These are phyloP conservation scores for Cordyceps cateniannulata DNA, from an alignment of 2,329 filamentous ascomycete genomes.

Conservation along the genomic window DNA sequence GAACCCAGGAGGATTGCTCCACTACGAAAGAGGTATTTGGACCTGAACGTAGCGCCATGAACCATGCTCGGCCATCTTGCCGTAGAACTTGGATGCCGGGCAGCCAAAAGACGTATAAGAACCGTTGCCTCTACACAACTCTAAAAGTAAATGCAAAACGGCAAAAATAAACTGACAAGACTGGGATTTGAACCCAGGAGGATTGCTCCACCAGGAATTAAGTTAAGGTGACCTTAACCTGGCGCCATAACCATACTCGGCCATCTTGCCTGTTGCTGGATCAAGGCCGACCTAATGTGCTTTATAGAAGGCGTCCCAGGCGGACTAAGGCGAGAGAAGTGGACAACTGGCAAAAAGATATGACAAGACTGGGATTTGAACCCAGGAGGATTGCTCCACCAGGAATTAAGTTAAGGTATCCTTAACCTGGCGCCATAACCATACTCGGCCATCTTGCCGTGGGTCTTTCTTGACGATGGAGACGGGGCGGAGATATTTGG, in stretches of 20 bases:
- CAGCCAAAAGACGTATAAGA: neutral
- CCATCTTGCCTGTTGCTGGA: constrained; percentile 24
- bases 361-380: constrained; percentile 31
- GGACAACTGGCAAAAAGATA: neutral
- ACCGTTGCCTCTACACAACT: neutral
- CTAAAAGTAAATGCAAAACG: neutral
- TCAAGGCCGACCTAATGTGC: no score
- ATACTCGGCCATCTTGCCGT: constrained; percentile 29
- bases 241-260: constrained; percentile 31
- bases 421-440: constrained; percentile 32
- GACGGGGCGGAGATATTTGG: constrained; percentile 4
- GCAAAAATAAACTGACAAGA: constrained; percentile 21
- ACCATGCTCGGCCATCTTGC: constrained; percentile 31
- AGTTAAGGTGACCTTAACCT: constrained; percentile 29
- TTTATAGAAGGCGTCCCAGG: no score
- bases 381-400: constrained; percentile 31
- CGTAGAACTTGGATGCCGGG: neutral
- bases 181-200: constrained; percentile 31
- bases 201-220: constrained; percentile 28
- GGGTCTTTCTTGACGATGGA: constrained; percentile 4
- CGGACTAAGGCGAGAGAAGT: no score
- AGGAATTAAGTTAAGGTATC: constrained; percentile 25
- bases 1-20: constrained; percentile 31
- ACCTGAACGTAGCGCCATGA: constrained; percentile 31
- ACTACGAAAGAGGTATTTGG: constrained; percentile 25